These are phyloP conservation scores for Camellia japonica DNA, from an alignment of 148 eudicot species.

Conservation along the genomic window DNA sequence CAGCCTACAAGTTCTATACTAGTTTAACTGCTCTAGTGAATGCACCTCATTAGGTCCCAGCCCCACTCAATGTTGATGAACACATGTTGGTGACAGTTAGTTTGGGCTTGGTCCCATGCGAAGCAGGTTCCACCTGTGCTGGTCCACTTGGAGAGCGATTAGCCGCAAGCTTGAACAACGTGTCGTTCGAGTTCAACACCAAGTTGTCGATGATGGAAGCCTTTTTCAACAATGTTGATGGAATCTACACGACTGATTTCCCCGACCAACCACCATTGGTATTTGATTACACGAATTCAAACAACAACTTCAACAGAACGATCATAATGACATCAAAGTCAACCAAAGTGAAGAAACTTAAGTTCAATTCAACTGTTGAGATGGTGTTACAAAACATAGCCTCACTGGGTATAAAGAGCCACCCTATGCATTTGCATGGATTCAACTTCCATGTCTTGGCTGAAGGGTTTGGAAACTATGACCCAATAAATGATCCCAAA, in stretches of 20 bases:
- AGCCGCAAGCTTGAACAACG: slow-evolving; percentile 63
- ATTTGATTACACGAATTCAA: slow-evolving; percentile 56
- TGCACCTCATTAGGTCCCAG: slow-evolving; percentile 45
- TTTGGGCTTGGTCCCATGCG: slow-evolving; percentile 50
- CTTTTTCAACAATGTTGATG: slow-evolving; percentile 32
- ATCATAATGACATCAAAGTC: slow-evolving; percentile 38
- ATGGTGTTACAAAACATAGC: slow-evolving; percentile 64
- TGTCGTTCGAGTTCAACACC: slow-evolving; percentile 40
- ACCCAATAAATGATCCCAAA: slow-evolving; percentile 27
- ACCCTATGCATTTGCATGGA: slow-evolving; percentile 80
- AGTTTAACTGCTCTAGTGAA: slow-evolving; percentile 45
- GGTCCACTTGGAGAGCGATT: slow-evolving; percentile 44
- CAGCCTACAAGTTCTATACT: slow-evolving; percentile 46
- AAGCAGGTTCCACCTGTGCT: slow-evolving; percentile 32
- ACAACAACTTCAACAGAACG: slow-evolving; percentile 25
- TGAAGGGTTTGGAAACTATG: slow-evolving; percentile 66
- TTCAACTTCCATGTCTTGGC: slow-evolving; percentile 68
- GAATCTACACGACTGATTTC: slow-evolving; percentile 51
- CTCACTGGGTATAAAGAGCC: slow-evolving; percentile 46
- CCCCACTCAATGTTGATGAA: slow-evolving; percentile 38
- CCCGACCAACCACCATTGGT: slow-evolving; percentile 43
- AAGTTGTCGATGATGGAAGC: slow-evolving; percentile 51
- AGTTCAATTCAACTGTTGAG: slow-evolving; percentile 57
- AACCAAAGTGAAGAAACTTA: slow-evolving; percentile 50
- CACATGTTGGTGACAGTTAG: slow-evolving; percentile 61